Evolutionary conservation across 106 monocot genomes (phyloP), one percentile per base, ranked within the genome.

Genomic region (Dendrobium chrysotoxum): DNA sequence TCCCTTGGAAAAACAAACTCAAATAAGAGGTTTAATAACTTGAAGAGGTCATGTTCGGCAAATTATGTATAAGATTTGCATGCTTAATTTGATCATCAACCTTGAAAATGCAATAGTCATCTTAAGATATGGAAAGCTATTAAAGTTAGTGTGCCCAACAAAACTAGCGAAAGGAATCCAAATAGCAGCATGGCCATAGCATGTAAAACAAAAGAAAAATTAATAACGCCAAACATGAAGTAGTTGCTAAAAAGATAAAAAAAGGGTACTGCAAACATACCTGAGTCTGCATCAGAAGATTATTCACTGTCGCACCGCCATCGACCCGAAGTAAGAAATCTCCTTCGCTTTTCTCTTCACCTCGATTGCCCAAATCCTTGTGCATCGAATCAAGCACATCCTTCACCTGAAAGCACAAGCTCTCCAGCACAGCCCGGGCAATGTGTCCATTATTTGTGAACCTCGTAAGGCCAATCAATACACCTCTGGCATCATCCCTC

Each of bases 341-440:
- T 23, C 84, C 83, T 28, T 54, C 84, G 38, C 18, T 84, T 78
- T 77, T 86, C 41, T 35, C 79, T 25, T 86, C 83, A 38, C 78
- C 78, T 42, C 39, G 82, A 75, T 87, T 84, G 40, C 25, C 80
- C 16, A 82, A 86, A 88, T 98, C 97, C 79, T 92, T 94, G 61
- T 94, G 90, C 97, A 98, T 98, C 1, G 92, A 89, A 44, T 82
- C 81, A n/a, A 98, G 85, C 74, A 98, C 97, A 73, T 94, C 97
- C 46, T 92, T 98, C 68, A 98, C 97, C 86, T 98, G 97, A 83
- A 92, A 98, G 76, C 92, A 92, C 86, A 98, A 90, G 82, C 97
- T 92, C 82, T 98, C 97, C 23, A 98, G 81, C 72, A 94, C 91
- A 6, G 97, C 94, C 65, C 94, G 57, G 3, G 94, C 94, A 28